These are phyloP conservation scores for Solanum hybrid DNA, from an alignment of 305 asterid genomes.

Conservation along the genomic window DNA sequence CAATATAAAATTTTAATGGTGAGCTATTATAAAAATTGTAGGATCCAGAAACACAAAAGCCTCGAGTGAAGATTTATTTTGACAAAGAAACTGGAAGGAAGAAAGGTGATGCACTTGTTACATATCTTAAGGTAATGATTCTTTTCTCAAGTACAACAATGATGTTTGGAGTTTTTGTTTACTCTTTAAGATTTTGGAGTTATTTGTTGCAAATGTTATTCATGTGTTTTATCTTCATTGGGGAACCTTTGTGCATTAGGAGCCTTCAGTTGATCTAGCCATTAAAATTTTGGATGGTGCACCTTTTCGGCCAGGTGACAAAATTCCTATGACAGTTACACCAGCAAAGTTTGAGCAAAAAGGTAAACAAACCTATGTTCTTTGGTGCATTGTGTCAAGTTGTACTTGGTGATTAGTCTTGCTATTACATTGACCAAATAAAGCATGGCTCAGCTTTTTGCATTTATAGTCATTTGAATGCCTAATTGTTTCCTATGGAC, in stretches of 20 bases:
- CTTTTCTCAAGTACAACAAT: conserved; percentile 10
- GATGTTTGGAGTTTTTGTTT: neutral
- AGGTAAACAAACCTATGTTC: conserved; percentile 31
- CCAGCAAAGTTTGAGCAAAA: conserved; percentile 91
- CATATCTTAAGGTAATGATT: conserved; percentile 70
- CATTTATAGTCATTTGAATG: neutral
- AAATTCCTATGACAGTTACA: conserved; percentile 66
- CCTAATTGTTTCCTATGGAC: neutral
- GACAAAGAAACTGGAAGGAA: conserved; percentile 78
- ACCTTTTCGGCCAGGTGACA: conserved; percentile 71
- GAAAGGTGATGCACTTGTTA: conserved; percentile 92
- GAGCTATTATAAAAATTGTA: conserved; percentile 22
- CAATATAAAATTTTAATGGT: neutral
- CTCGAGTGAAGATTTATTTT: conserved; percentile 79
- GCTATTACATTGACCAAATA: neutral
- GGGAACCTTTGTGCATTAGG: conserved; percentile 32
- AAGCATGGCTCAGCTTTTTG: neutral
- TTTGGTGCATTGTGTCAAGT: conserved; percentile 1
- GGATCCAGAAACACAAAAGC: conserved; percentile 93
- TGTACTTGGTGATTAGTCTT: neutral
- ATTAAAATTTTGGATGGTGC: conserved; percentile 77
- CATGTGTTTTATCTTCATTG: conserved; percentile 11
- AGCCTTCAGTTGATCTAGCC: conserved; percentile 90
- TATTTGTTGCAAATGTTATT: neutral
- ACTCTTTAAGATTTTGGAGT: neutral